Evolutionary conservation across 2,329 filamentous ascomycete species (phyloP).

Genomic region (Trichoderma koningiopsis): DNA sequence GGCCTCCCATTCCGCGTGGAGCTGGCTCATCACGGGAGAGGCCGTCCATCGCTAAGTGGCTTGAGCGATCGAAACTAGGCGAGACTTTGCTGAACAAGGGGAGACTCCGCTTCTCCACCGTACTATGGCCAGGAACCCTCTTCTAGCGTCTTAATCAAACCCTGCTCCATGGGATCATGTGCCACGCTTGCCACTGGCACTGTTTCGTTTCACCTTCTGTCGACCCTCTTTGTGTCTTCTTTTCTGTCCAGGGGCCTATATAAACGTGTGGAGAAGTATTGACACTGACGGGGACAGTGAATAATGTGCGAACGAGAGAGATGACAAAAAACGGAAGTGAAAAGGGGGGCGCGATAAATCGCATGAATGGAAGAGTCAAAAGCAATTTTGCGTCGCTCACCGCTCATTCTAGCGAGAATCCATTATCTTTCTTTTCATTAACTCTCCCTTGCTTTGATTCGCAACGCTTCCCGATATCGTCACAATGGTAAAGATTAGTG

Average conservation of each 20-base stretch:
- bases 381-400: constrained; percentile 17
- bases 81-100: constrained; percentile 12
- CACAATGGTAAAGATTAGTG: not conserved
- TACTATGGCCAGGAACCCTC: constrained; percentile 13
- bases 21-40: constrained; percentile 23
- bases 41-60: constrained; percentile 23
- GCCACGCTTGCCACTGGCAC: constrained; percentile 2
- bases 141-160: constrained; percentile 14
- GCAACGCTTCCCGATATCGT: not conserved
- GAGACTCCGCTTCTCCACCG: constrained; percentile 20
- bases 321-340: not conserved
- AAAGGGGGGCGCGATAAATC: constrained; percentile 4
- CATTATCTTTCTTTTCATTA: not conserved
- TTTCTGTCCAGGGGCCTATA: not conserved
- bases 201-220: constrained; percentile 23
- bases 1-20: constrained; percentile 21
- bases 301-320: not conserved
- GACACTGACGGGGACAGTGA: not conserved
- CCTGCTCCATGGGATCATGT: constrained; percentile 20
- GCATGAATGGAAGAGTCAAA: constrained; percentile 13
- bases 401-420: constrained; percentile 19
- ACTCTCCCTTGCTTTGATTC: not conserved
- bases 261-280: constrained; percentile 9
- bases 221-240: constrained; percentile 9
- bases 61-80: constrained; percentile 11